Percentiles rank a stretch among this genome's conserved stretches.
phyloP scores from a whole-genome alignment of 768 basidiomycete species.

The Cystofilobasidium bisporidii region DNA sequence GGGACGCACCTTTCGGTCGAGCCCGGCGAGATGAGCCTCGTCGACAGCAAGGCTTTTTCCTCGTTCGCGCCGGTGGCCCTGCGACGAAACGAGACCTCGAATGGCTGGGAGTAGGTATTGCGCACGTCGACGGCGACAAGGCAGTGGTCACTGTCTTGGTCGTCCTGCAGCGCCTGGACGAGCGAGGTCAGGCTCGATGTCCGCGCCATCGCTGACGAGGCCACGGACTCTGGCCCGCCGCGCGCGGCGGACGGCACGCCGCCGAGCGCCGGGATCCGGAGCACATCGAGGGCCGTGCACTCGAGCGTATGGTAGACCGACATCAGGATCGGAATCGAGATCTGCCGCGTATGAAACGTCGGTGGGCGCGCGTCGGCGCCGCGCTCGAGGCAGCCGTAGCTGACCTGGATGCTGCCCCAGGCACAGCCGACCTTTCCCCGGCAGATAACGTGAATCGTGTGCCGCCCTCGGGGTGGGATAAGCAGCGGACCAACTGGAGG shows the following conservation, averaged over 20 bases:
- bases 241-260: slow-evolving; percentile 17
- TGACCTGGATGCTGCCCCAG: slow-evolving; percentile 62
- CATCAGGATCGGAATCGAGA: slow-evolving; percentile 78
- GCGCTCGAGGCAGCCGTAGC: slow-evolving; percentile 64
- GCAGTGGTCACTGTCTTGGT: slow-evolving; percentile 53
- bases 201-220: slow-evolving; percentile 24
- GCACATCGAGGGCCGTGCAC: slow-evolving; percentile 69
- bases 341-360: slow-evolving; percentile 70
- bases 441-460: slow-evolving; percentile 60
- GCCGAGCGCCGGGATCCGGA: slow-evolving; percentile 47
- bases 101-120: slow-evolving; percentile 83
- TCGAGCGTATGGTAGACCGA: slow-evolving; percentile 95
- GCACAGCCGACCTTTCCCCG: slow-evolving; percentile 78
- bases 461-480: slow-evolving; percentile 62
- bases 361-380: slow-evolving; percentile 17
- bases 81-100: slow-evolving; percentile 72
- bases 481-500: slow-evolving; percentile 43
- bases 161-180: slow-evolving; percentile 31
- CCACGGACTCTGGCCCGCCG: slow-evolving; percentile 18
- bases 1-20: slow-evolving; percentile 62
- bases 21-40: slow-evolving; percentile 68
- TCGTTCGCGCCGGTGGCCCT: slow-evolving; percentile 44
- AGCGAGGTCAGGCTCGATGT: slow-evolving; percentile 13
- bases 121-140: slow-evolving; percentile 81
- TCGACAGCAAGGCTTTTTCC: slow-evolving; percentile 39